Conservation (phyloP, 805 yeast species). For the Candida nanaspora region DNA sequence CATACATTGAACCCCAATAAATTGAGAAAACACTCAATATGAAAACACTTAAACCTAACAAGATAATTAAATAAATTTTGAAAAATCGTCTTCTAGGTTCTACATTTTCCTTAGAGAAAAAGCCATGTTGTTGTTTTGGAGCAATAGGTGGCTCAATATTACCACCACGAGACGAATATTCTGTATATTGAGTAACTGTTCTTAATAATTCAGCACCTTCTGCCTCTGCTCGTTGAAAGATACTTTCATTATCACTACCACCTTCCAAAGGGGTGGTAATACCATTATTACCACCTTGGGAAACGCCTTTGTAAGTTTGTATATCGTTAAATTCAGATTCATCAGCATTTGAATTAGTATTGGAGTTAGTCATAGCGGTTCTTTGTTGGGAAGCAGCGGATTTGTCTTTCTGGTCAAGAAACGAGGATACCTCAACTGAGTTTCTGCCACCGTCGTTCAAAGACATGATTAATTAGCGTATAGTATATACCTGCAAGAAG, state of each 20-base stretch:
- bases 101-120: conserved; percentile 12
- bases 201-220: conserved; percentile 8
- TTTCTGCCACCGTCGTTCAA: too few species aligned
- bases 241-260: background rate
- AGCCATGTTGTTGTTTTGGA: conserved; percentile 3
- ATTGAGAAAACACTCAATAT: conserved; percentile 34
- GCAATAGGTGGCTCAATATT: background rate
- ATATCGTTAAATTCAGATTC: too few species aligned
- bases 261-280: too few species aligned
- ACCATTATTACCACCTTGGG: too few species aligned
- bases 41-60: conserved; percentile 25
- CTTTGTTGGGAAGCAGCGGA: too few species aligned
- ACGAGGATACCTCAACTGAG: too few species aligned
- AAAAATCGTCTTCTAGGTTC: conserved; percentile 7
- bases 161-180: conserved; percentile 8
- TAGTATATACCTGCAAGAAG: too few species aligned
- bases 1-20: conserved; percentile 42
- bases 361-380: too few species aligned
- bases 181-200: conserved; percentile 18
- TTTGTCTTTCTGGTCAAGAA: too few species aligned
- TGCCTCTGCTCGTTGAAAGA: background rate
- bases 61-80: conserved; percentile 8
- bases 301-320: too few species aligned
- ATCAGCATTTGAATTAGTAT: too few species aligned
- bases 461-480: too few species aligned